Evolutionary conservation across 176 grass and related monocot species (phyloP).

Genomic region (Aegilops umbellulata): DNA sequence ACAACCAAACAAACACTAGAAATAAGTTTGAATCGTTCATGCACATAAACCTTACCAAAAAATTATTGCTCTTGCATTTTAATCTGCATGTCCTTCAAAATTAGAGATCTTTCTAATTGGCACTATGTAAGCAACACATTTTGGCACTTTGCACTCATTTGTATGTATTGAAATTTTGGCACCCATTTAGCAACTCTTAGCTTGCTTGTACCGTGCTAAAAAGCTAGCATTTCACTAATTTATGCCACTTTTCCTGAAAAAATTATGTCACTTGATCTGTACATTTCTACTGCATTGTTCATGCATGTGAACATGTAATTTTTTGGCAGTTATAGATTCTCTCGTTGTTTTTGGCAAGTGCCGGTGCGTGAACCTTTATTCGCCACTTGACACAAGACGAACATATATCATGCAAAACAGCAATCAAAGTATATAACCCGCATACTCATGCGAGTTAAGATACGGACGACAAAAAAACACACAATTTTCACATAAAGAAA

Average conservation of each 20-base stretch:
- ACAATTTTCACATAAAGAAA: no score
- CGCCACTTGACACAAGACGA: not conserved
- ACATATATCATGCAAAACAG: not conserved
- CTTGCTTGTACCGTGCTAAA: not conserved
- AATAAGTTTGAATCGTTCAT: not conserved
- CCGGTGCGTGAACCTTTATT: not conserved
- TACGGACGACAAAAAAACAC: not conserved
- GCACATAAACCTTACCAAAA: no score
- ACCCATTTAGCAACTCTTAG: not conserved
- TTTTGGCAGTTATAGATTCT: not conserved
- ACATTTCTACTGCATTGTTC: constrained; percentile 1
- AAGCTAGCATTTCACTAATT: not conserved
- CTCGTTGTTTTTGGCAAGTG: not conserved
- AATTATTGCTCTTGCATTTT: no score
- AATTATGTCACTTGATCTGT: not conserved
- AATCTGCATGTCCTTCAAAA: not conserved
- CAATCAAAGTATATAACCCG: no score
- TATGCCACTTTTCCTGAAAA: no score
- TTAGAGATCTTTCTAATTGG: not conserved
- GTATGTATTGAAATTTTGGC: not conserved
- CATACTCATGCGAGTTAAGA: no score
- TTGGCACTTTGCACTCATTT: not conserved
- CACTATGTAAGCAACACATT: not conserved
- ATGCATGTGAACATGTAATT: not conserved
- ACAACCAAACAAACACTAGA: not conserved